Conservation (phyloP, 192 early-diverging fungal genomes). For the Coemansia sp. region DNA sequence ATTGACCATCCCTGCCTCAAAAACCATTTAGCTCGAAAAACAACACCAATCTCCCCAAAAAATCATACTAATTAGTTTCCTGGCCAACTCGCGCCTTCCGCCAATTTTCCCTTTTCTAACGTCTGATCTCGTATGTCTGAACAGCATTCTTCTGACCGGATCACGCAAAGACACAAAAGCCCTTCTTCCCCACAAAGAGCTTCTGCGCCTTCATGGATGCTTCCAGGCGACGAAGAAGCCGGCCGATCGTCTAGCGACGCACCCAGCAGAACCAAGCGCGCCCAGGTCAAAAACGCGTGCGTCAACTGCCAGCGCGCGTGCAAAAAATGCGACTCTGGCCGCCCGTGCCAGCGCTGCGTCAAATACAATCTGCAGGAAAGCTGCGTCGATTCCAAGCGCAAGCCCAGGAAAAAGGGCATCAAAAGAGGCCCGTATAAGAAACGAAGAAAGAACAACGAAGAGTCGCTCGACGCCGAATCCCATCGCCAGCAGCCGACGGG, state of each 20-base stretch:
- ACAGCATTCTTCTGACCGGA: neutral
- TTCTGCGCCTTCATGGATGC: neutral
- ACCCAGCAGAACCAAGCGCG: conserved; percentile 57
- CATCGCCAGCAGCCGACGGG: neutral
- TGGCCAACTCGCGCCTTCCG: neutral
- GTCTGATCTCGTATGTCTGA: neutral
- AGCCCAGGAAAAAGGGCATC: conserved; percentile 80
- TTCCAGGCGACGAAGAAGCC: conserved; percentile 3
- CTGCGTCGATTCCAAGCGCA: conserved; percentile 78
- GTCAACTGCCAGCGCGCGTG: conserved; percentile 85
- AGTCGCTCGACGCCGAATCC: neutral
- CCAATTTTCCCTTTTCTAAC: no score
- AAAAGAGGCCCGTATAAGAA: conserved; percentile 85
- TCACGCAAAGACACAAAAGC: neutral
- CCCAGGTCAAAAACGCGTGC: conserved; percentile 91
- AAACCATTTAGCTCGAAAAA: neutral
- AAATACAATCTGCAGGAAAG: conserved; percentile 68
- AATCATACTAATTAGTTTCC: neutral
- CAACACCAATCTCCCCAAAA: neutral
- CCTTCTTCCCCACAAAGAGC: neutral
- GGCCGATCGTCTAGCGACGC: conserved; percentile 10
- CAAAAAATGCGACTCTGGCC: conserved; percentile 89
- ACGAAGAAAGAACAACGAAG: conserved; percentile 26
- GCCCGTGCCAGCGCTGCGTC: conserved; percentile 83
- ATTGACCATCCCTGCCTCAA: conserved; percentile 4